Evolutionary conservation across 768 basidiomycete species (phyloP).

Genomic region (Tricholoma furcatifolium): DNA sequence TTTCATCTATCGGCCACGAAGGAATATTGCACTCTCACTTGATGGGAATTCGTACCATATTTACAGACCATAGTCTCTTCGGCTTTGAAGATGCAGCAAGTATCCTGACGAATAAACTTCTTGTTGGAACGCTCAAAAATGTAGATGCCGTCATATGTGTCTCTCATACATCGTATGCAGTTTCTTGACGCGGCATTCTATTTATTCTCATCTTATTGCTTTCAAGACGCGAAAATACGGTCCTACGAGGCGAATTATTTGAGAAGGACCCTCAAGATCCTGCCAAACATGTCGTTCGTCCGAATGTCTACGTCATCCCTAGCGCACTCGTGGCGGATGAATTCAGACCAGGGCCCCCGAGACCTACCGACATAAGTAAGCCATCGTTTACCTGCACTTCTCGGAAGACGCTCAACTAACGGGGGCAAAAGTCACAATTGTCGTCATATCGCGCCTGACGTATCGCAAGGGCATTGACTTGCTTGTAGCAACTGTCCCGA

Average conservation of each 20-base stretch:
- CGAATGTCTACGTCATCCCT: slow-evolving; percentile 87
- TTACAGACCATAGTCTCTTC: slow-evolving; percentile 96
- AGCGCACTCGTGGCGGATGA: slow-evolving; percentile 87
- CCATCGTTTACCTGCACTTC: neutral
- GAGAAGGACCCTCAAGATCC: slow-evolving; percentile 47
- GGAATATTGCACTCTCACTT: slow-evolving; percentile 87
- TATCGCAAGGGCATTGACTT: slow-evolving; percentile 98
- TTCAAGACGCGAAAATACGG: slow-evolving; percentile 95
- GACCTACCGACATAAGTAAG: slow-evolving; percentile 57
- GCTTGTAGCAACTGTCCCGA: slow-evolving; percentile 87
- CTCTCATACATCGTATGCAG: slow-evolving; percentile 86
- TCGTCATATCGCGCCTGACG: slow-evolving; percentile 85
- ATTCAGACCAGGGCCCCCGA: slow-evolving; percentile 66
- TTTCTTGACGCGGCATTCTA: neutral
- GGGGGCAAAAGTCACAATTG: slow-evolving; percentile 65
- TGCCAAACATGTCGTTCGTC: slow-evolving; percentile 42
- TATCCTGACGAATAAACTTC: slow-evolving; percentile 94
- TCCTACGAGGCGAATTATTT: slow-evolving; percentile 79
- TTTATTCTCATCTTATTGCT: neutral
- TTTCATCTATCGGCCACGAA: slow-evolving; percentile 91
- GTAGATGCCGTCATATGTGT: slow-evolving; percentile 96
- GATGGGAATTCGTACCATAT: slow-evolving; percentile 86
- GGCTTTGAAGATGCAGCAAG: slow-evolving; percentile 97
- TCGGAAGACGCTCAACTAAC: neutral
- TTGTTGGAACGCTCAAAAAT: slow-evolving; percentile 82